Percentiles rank a stretch among this genome's conserved stretches.
These are phyloP conservation scores for Spirogloea muscicola DNA, from an alignment of 139 green algal species.

Conservation along the genomic window DNA sequence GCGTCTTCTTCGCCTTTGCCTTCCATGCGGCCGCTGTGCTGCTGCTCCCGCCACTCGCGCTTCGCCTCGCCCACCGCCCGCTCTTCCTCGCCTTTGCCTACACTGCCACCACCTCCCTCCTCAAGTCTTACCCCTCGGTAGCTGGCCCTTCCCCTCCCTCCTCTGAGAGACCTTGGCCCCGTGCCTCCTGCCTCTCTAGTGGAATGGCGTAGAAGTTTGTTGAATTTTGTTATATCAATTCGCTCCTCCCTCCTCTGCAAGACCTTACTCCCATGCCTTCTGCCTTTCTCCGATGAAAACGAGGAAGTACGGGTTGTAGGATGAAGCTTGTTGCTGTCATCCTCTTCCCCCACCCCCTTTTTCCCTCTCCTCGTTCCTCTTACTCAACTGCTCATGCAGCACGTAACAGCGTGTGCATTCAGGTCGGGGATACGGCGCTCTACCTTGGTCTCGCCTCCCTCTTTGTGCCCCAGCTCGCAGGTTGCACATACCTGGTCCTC, in stretches of 20 bases:
- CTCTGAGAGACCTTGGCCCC: neutral
- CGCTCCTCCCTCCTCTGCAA: no score
- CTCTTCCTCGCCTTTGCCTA: constrained; percentile 46
- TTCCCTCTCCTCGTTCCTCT: no score
- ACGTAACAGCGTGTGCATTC: no score
- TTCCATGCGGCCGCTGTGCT: constrained; percentile 52
- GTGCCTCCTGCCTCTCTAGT: neutral
- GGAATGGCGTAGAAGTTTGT: no score
- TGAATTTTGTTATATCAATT: no score
- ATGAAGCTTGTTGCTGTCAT: no score
- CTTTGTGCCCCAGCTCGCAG: neutral
- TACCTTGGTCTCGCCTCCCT: neutral
- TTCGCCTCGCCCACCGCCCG: constrained; percentile 59
- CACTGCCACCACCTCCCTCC: neutral
- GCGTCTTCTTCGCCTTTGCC: constrained; percentile 57
- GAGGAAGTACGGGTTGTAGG: no score
- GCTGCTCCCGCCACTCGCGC: constrained; percentile 52
- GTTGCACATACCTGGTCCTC: neutral
- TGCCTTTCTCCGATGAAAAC: no score
- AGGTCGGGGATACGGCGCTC: no score
- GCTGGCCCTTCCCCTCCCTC: constrained; percentile 49
- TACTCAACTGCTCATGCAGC: no score
- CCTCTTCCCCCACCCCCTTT: no score
- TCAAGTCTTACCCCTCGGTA: constrained; percentile 57
- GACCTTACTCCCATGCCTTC: no score